Base-by-base conservation (phyloP, 2,329 filamentous ascomycete genomes). In the Diaporthe citri region DNA sequence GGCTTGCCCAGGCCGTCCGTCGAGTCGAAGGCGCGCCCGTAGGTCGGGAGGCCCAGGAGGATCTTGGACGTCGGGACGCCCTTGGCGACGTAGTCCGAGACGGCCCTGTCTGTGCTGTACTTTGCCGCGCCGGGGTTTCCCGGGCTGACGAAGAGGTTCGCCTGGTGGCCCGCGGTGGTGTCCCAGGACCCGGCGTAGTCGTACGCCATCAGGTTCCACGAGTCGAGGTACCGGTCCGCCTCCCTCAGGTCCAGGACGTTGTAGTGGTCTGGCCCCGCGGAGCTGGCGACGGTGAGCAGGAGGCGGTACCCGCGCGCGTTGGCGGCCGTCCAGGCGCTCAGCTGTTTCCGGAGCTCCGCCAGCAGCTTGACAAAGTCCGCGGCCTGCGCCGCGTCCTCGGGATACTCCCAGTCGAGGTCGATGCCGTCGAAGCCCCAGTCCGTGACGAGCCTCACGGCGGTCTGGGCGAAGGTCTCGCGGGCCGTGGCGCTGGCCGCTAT, bases 31-130 rank as follows among this genome's bases (percentile, higher is more conserved):
- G 92, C 88, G n/a, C 94, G 92, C 1, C 94, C 95, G 80, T 96
- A 97, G 0, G 97, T 87, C 0, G 95, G 94, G 85, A 96, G 89
- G 1, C 94, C 94, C 43, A 97, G 83, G 9, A 94, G 88, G 69
- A 97, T 90, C 83, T 96, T 96, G 67, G 84, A 81, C 0, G 90
- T 77, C 0, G 87, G 79, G 12, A 97, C 87, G 12, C 91, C 91
- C 17, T 87, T 85, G 4, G 85, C 80, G 15, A 90, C 83, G 83
- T 95, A 95, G 79, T 89, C 90, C 12, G 85, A 81, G 36, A 97
- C 85, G 4, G 94, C 94, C 48, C 86, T 84, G 67, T 93, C 86
- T 3, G 92, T 93, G 85, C 88, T 93, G 84, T 93, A 94, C 12
- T 93, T 93, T 1, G 94, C 96, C 39, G 87, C 86, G 1, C 80